Evolutionary conservation across 2,329 filamentous ascomycete species (phyloP).

Genomic region (Fusarium sublunatum): DNA sequence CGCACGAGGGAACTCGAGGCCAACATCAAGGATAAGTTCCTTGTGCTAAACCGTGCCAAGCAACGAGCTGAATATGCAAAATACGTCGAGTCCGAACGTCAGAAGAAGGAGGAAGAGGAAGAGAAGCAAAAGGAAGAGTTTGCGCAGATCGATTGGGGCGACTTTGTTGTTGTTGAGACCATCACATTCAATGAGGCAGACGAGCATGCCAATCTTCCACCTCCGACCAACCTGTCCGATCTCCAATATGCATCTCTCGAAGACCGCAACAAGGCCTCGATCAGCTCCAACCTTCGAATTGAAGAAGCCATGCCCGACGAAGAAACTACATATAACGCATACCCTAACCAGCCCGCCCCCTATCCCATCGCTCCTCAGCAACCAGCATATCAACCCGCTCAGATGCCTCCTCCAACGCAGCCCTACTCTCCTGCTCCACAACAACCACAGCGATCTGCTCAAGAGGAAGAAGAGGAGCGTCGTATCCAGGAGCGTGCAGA

Average conservation of each 20-base stretch:
- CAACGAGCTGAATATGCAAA: slow-evolving; percentile 89
- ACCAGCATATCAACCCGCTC: slow-evolving; percentile 49
- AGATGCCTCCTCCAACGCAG: slow-evolving; percentile 56
- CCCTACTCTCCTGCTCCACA: slow-evolving; percentile 40
- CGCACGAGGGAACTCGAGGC: slow-evolving; percentile 77
- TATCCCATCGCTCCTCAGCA: slow-evolving; percentile 57
- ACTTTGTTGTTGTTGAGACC: slow-evolving; percentile 95
- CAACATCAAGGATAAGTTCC: slow-evolving; percentile 82
- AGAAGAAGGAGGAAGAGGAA: slow-evolving; percentile 87
- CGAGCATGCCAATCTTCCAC: slow-evolving; percentile 85
- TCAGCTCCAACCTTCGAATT: slow-evolving; percentile 83
- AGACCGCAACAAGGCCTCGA: slow-evolving; percentile 90
- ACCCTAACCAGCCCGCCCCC: slow-evolving; percentile 52
- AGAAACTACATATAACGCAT: slow-evolving; percentile 68
- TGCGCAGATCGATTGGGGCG: slow-evolving; percentile 96
- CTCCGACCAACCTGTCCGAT: slow-evolving; percentile 89
- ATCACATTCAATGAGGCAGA: slow-evolving; percentile 92
- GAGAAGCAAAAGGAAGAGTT: slow-evolving; percentile 81
- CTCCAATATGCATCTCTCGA: slow-evolving; percentile 94
- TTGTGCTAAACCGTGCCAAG: slow-evolving; percentile 82
- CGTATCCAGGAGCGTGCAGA: slow-evolving; percentile 72
- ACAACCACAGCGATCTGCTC: slow-evolving; percentile 53
- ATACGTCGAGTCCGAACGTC: slow-evolving; percentile 84
- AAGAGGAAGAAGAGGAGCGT: slow-evolving; percentile 71
- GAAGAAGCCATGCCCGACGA: slow-evolving; percentile 95